Percentiles rank a stretch among this genome's conserved stretches.
Conservation (phyloP, 2,329 filamentous ascomycete species). For the Dactylellina drechsleri region DNA sequence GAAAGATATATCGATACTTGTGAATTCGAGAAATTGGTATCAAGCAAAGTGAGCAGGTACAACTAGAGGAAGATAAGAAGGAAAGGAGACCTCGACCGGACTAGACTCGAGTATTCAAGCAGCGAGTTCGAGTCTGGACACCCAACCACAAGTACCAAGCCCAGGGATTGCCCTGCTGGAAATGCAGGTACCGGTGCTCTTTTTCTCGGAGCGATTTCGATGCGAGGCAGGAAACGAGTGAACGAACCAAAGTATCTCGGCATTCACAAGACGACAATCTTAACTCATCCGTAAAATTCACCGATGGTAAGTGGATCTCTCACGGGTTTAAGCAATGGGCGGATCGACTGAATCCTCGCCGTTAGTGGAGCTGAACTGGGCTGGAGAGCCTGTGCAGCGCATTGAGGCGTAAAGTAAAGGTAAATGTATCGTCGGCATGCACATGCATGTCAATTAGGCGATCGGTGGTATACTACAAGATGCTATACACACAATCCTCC, state of each 20-base stretch:
- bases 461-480: neutral
- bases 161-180: conserved; percentile 21
- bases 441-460: conserved; percentile 17
- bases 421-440: neutral
- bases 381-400: no score
- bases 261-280: conserved; percentile 16
- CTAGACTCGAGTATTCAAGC: conserved; percentile 1
- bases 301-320: conserved; percentile 25
- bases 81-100: neutral
- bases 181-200: conserved; percentile 27
- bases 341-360: neutral
- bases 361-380: neutral
- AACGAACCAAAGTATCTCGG: neutral
- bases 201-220: conserved; percentile 40
- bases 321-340: neutral
- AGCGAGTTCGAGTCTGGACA: conserved; percentile 17
- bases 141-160: neutral
- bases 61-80: neutral
- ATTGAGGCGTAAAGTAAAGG: neutral
- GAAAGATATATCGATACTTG: no score
- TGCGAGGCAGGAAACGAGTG: neutral
- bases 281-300: conserved; percentile 30
- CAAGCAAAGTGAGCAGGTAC: conserved; percentile 3
- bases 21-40: neutral
- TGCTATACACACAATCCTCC: neutral